Percentiles rank a stretch among this genome's conserved stretches.
These are phyloP conservation scores for Dicorynia guianensis DNA, from an alignment of 306 rosid genomes.

Conservation along the genomic window DNA sequence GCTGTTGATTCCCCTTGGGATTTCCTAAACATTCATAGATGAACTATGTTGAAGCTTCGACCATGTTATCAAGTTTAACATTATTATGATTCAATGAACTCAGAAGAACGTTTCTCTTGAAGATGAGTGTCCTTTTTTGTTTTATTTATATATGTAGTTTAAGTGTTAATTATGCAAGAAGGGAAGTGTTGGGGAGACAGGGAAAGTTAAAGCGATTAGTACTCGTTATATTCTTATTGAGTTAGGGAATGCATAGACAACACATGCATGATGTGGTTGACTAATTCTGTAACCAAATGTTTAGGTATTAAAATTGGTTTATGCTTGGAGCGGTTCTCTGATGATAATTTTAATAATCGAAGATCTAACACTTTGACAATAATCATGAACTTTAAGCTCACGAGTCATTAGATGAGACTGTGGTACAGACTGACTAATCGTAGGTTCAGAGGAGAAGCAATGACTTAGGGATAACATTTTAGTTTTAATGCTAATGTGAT, in stretches of 20 bases:
- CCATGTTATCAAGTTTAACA: background rate
- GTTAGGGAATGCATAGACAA: conserved; percentile 1
- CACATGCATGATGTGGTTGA: background rate
- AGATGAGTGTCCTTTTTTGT: background rate
- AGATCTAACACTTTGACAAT: background rate
- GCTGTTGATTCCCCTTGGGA: background rate
- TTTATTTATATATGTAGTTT: background rate
- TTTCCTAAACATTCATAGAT: background rate
- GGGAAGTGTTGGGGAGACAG: background rate
- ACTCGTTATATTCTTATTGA: conserved; percentile 3
- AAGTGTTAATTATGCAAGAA: background rate
- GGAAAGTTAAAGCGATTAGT: background rate
- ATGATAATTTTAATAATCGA: background rate
- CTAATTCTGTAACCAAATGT: conserved; percentile 6
- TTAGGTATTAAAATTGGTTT: background rate
- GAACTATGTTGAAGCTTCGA: background rate
- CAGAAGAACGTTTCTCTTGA: background rate
- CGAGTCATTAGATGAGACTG: background rate
- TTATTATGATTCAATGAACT: background rate
- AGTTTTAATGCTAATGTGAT: background rate
- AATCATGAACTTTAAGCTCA: background rate
- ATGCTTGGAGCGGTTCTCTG: background rate
- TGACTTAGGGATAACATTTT: background rate
- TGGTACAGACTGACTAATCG: background rate
- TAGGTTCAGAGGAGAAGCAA: background rate